Evolutionary conservation across 768 basidiomycete species (phyloP).

Genomic region (Lyophyllum semitale): DNA sequence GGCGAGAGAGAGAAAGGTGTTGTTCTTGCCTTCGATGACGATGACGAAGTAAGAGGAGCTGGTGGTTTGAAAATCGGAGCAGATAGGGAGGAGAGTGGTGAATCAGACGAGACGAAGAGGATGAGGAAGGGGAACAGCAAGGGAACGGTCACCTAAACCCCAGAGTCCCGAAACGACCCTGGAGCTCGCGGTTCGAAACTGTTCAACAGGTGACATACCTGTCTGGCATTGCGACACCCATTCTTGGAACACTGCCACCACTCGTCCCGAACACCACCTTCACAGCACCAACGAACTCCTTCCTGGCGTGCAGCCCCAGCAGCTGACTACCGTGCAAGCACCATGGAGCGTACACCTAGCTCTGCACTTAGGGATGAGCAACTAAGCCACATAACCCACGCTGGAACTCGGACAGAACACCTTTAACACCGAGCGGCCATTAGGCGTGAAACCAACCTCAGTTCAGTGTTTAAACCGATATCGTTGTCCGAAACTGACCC

Average conservation of each 20-base stretch:
- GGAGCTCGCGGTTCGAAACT: slow-evolving; percentile 70
- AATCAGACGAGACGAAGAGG: slow-evolving; percentile 33
- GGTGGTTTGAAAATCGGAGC: slow-evolving; percentile 52
- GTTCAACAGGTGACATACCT: slow-evolving; percentile 60
- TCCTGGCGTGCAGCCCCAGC: slow-evolving; percentile 35
- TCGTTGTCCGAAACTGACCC: too few species aligned
- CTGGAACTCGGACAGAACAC: not conserved
- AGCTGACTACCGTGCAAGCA: slow-evolving; percentile 40
- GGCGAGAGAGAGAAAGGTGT: slow-evolving; percentile 29
- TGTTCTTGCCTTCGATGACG: slow-evolving; percentile 36
- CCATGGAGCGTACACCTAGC: slow-evolving; percentile 32
- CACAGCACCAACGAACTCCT: slow-evolving; percentile 53
- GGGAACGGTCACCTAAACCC: slow-evolving; percentile 13
- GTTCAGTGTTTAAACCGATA: slow-evolving; percentile 1
- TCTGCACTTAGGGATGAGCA: slow-evolving; percentile 17
- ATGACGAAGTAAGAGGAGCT: slow-evolving; percentile 52
- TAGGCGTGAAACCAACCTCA: slow-evolving; percentile 1
- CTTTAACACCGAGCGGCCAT: not conserved
- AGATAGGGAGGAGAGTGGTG: slow-evolving; percentile 55
- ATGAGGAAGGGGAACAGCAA: too few species aligned
- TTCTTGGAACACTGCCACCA: slow-evolving; percentile 1
- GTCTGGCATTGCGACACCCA: not conserved
- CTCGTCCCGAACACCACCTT: slow-evolving; percentile 40
- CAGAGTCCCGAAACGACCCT: slow-evolving; percentile 61
- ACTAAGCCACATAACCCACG: slow-evolving; percentile 5